These are phyloP conservation scores for Drechslera avenae DNA, from an alignment of 2,329 filamentous ascomycete genomes.

Conservation along the genomic window DNA sequence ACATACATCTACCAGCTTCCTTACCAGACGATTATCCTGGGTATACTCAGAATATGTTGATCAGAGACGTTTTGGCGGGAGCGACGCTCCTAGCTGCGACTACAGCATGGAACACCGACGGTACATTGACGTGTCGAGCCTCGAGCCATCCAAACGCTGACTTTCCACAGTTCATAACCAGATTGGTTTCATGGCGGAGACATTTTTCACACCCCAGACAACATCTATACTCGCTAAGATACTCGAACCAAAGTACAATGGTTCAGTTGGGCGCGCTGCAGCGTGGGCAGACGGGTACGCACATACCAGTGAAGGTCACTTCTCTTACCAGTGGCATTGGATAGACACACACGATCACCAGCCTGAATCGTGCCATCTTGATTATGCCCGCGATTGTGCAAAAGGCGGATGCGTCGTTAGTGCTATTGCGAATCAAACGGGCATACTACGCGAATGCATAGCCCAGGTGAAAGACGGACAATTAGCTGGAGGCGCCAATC, in stretches of 20 bases:
- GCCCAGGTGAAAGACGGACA: conserved; percentile 31
- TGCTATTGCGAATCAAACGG: conserved; percentile 51
- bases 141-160: conserved; percentile 7
- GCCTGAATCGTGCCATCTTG: conserved; percentile 41
- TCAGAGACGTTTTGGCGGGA: not conserved
- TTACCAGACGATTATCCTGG: not conserved
- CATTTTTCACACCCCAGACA: conserved; percentile 43
- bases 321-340: conserved; percentile 52
- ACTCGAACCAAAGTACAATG: conserved; percentile 49
- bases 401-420: conserved; percentile 49
- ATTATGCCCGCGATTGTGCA: conserved; percentile 47
- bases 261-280: conserved; percentile 47
- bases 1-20: not conserved
- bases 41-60: not conserved
- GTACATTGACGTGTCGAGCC: conserved; percentile 11
- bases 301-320: conserved; percentile 47
- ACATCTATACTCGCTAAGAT: conserved; percentile 40
- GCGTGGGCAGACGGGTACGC: conserved; percentile 50
- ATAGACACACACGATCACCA: conserved; percentile 47
- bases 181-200: conserved; percentile 49
- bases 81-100: conserved; percentile 21
- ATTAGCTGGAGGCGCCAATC: conserved; percentile 35
- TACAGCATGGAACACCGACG: conserved; percentile 43
- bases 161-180: conserved; percentile 46
- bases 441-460: conserved; percentile 47